A percentile compares a stretch with the other conserved stretches of the same genome.
phyloP scores from a whole-genome alignment of 495 filamentous ascomycete genomes.

The Talaromyces thailandensis region DNA sequence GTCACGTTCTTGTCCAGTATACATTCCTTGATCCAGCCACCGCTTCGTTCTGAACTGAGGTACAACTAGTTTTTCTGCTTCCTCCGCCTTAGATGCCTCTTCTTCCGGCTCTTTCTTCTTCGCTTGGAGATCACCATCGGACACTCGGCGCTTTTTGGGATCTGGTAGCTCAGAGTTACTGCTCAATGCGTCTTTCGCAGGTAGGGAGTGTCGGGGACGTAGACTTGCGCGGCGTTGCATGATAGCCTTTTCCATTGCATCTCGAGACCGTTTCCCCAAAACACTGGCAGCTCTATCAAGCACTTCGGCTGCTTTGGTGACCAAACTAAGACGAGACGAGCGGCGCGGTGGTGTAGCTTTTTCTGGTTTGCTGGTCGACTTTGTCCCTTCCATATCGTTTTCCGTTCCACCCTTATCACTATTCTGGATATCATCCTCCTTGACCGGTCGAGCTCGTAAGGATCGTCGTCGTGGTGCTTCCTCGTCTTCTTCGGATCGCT shows the following conservation, averaged over 20 bases:
- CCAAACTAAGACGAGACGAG: conserved; percentile 31
- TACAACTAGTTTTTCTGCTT: conserved; percentile 32
- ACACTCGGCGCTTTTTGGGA: conserved; percentile 41
- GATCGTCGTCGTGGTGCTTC: conserved; percentile 31
- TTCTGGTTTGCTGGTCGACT: conserved; percentile 10
- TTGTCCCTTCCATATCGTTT: conserved; percentile 7
- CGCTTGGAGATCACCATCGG: conserved; percentile 35
- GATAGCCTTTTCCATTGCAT: conserved; percentile 32
- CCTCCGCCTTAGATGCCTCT: conserved; percentile 26
- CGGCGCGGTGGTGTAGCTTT: conserved; percentile 18
- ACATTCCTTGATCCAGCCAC: conserved; percentile 78
- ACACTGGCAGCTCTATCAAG: conserved; percentile 35
- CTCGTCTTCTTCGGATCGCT: conserved; percentile 30
- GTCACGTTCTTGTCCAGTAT: conserved; percentile 68
- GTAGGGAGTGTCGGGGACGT: conserved; percentile 24
- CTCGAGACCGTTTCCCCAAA: conserved; percentile 47
- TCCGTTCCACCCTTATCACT: conserved; percentile 33
- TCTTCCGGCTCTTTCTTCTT: conserved; percentile 32
- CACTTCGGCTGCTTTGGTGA: conserved; percentile 35
- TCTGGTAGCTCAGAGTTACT: conserved; percentile 19
- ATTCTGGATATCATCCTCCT: conserved; percentile 11
- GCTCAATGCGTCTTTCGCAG: conserved; percentile 22
- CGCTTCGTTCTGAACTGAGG: conserved; percentile 45
- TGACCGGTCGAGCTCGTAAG: conserved; percentile 40
- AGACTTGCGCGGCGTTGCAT: conserved; percentile 33